Evolutionary conservation across 2,329 filamentous ascomycete genomes (phyloP).

Genomic region (Cladosporium halotolerans): DNA sequence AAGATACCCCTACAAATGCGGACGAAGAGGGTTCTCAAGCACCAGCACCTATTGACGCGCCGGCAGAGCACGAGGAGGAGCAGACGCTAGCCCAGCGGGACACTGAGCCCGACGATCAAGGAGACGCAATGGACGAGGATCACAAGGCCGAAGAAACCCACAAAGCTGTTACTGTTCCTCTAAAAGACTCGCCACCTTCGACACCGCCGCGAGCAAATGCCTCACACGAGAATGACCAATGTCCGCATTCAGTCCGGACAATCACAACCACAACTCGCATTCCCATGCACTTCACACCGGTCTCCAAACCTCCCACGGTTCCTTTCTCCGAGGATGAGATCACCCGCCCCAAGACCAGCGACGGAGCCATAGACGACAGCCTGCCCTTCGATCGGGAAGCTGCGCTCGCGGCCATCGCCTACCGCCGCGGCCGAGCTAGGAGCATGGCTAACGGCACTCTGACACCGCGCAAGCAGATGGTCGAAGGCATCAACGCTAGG

Average conservation of each 20-base stretch:
- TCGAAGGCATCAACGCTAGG: conserved; percentile 40
- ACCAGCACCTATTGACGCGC: not conserved
- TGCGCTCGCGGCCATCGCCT: conserved; percentile 67
- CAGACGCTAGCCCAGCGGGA: not conserved
- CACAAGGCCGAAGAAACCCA: conserved; percentile 18
- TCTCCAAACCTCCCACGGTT: conserved; percentile 24
- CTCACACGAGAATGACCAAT: conserved; percentile 17
- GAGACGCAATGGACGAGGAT: conserved; percentile 28
- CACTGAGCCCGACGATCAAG: not conserved
- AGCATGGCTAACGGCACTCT: conserved; percentile 59
- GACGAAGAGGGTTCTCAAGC: not conserved
- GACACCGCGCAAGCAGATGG: conserved; percentile 56
- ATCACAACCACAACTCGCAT: conserved; percentile 45
- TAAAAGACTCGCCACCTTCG: conserved; percentile 19
- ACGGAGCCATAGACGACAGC: conserved; percentile 12
- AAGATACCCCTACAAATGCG: not conserved
- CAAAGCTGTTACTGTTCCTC: conserved; percentile 2
- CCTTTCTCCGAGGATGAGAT: conserved; percentile 15
- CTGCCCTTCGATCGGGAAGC: conserved; percentile 54
- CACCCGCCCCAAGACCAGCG: conserved; percentile 14
- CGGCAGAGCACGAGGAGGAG: not conserved
- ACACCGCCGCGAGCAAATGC: conserved; percentile 18
- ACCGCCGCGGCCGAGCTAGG: conserved; percentile 63
- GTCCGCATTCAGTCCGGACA: conserved; percentile 31
- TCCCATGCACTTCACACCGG: conserved; percentile 41